Base-by-base conservation (phyloP, 2,329 filamentous ascomycete genomes). In the Pseudocercospora musae region DNA sequence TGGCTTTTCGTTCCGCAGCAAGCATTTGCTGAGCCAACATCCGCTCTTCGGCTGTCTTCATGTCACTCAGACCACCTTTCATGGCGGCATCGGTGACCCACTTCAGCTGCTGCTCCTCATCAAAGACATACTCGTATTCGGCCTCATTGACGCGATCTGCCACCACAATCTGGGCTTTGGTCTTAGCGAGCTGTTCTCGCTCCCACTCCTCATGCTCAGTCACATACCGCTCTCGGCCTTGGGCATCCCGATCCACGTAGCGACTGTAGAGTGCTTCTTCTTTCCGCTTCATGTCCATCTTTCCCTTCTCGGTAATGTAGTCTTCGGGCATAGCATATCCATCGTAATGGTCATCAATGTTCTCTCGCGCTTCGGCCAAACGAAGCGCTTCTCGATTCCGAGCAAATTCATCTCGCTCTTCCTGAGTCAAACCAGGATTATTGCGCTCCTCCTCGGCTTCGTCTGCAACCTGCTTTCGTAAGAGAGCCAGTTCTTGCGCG, bases 171-270 rank as follows among this genome's bases (percentile, higher is more conserved):
- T 96, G 92, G 0, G 91, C 88, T 74, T 94, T 95, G 5, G 92
- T 93, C 75, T 96, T 96, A 60, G 88, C 84, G 0, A 89, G 85
- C 78, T 98, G 94, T 73, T 98, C 94, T 62, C 87, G 81, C 75
- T 99, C 95, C 94, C 94, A 99, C 72, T 96, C 91, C 65, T 99
- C 93, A 66, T 96, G 90, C 75, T 99, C 95, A 0, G 92, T 96
- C 62, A 96, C 86, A 70, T 92, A 96, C 70, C 89, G 89, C 74
- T 97, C 94, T 67, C 95, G 88, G 4, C 93, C 93, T 70, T 89
- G 89, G 70, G 96, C 91, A 70, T 96, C 92, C 63, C 86, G 85
- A 66, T 97, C 93, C 3, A 96, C 88, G 69, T 96, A 94, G 56
- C 93, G 87, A 75, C 92, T 93, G 78, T 96, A 96, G 10, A 99